Percentiles rank a stretch among this genome's conserved stretches.
phyloP scores from a whole-genome alignment of 1,284 basidiomycete species.

The Inonotus hispidus region DNA sequence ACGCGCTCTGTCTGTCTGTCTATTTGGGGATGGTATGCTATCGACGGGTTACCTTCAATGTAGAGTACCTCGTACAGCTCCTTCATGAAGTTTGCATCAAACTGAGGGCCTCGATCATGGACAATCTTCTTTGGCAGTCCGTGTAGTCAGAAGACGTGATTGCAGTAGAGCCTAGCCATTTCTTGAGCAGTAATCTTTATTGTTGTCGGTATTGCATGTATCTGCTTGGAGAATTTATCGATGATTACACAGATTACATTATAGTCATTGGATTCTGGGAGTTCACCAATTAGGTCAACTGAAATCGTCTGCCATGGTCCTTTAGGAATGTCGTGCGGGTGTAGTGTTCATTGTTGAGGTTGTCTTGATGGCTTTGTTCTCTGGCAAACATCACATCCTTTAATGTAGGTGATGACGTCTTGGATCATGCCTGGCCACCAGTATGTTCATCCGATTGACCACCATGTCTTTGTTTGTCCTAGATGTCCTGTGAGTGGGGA shows the following conservation, averaged over 20 bases:
- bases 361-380: neutral
- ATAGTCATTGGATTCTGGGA: neutral
- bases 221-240: neutral
- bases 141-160: neutral
- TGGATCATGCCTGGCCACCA: neutral
- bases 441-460: neutral
- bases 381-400: neutral
- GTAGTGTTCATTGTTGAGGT: neutral
- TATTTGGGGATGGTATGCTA: conserved; percentile 31
- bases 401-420: neutral
- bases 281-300: neutral
- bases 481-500: neutral
- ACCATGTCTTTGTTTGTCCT: neutral
- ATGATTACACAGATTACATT: neutral
- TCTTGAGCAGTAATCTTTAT: neutral
- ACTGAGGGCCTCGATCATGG: neutral
- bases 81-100: neutral
- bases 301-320: neutral
- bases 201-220: neutral
- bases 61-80: neutral
- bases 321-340: neutral
- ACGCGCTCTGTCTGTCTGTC: conserved; percentile 1
- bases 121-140: neutral
- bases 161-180: neutral
- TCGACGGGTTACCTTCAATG: neutral